A percentile compares a stretch with the other conserved stretches of the same genome.
These are phyloP conservation scores for Clarireedia homoeocarpa DNA, from an alignment of 2,329 filamentous ascomycete species.

Conservation along the genomic window DNA sequence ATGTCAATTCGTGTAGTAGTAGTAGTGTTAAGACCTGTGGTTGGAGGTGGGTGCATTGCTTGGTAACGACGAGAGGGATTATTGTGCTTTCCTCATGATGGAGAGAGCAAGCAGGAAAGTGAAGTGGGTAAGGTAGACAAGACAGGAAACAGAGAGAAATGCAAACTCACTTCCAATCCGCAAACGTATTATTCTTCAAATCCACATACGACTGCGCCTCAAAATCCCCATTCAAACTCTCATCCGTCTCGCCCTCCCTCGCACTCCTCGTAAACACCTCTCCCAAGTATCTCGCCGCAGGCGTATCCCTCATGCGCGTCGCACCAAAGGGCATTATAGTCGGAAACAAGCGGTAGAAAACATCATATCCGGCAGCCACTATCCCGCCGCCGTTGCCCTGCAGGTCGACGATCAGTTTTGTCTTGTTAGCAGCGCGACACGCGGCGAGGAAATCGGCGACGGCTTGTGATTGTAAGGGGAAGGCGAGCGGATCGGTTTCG, in stretches of 20 bases:
- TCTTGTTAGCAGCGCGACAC: slow-evolving; percentile 40
- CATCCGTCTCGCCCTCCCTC: not conserved
- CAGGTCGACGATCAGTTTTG: slow-evolving; percentile 55
- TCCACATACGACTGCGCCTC: not conserved
- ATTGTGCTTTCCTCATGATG: slow-evolving; percentile 10
- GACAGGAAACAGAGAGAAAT: slow-evolving; percentile 6
- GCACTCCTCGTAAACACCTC: not conserved
- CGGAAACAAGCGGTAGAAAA: slow-evolving; percentile 36
- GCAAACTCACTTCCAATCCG: slow-evolving; percentile 10
- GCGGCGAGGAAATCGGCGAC: slow-evolving; percentile 35
- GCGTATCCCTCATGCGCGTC: slow-evolving; percentile 32
- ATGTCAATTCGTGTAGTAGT: no score
- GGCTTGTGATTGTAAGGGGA: slow-evolving; percentile 19
- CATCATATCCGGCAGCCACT: slow-evolving; percentile 37
- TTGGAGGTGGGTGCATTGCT: no score
- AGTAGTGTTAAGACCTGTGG: no score
- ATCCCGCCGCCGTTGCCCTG: slow-evolving; percentile 50
- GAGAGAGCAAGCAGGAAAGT: not conserved
- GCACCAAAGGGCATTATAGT: slow-evolving; percentile 20
- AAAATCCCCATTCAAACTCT: not conserved
- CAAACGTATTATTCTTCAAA: slow-evolving; percentile 12
- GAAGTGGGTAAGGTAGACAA: not conserved
- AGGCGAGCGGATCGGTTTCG: slow-evolving; percentile 10
- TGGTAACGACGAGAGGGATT: not conserved
- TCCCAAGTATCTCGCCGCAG: slow-evolving; percentile 25